phyloP scores from a whole-genome alignment of 2,329 filamentous ascomycete genomes.

The Microsporum ferrugineum region DNA sequence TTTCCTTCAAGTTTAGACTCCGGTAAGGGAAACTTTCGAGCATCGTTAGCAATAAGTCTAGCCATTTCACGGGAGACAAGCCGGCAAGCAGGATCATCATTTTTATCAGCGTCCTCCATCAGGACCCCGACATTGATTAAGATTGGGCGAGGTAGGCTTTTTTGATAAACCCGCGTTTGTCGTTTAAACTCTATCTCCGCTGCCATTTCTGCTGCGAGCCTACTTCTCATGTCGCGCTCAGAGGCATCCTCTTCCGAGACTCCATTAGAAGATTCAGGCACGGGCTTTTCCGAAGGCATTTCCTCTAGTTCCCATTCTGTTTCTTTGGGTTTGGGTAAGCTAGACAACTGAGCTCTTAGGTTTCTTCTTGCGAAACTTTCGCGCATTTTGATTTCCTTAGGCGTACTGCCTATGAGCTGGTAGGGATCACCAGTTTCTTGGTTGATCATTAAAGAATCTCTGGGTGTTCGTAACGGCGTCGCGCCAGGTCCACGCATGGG shows the following conservation, averaged over 20 bases:
- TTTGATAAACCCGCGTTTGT: constrained; percentile 85
- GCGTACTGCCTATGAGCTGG: constrained; percentile 60
- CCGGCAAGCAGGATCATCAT: constrained; percentile 53
- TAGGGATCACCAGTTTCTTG: constrained; percentile 50
- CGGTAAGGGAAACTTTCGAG: constrained; percentile 59
- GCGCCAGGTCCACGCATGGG: constrained; percentile 55
- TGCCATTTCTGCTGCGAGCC: constrained; percentile 50
- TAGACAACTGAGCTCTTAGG: constrained; percentile 54
- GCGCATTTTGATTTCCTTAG: constrained; percentile 60
- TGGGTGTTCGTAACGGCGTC: constrained; percentile 76
- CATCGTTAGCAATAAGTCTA: constrained; percentile 70
- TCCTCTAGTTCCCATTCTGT: constrained; percentile 83
- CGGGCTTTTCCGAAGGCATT: constrained; percentile 68
- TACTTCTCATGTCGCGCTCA: constrained; percentile 61
- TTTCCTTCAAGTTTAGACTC: constrained; percentile 54
- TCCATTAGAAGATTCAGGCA: constrained; percentile 42
- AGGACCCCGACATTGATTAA: constrained; percentile 60
- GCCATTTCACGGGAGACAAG: constrained; percentile 69
- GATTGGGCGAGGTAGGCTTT: constrained; percentile 63
- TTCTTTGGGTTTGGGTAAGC: constrained; percentile 84
- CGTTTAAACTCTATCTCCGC: constrained; percentile 62
- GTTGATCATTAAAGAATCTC: constrained; percentile 80
- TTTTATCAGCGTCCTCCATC: constrained; percentile 49
- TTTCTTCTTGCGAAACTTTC: constrained; percentile 58
- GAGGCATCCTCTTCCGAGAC: constrained; percentile 56